Evolutionary conservation across 1,284 basidiomycete species (phyloP), one percentile per base, ranked within the genome.

Genomic region (Exsudoporus floridanus): DNA sequence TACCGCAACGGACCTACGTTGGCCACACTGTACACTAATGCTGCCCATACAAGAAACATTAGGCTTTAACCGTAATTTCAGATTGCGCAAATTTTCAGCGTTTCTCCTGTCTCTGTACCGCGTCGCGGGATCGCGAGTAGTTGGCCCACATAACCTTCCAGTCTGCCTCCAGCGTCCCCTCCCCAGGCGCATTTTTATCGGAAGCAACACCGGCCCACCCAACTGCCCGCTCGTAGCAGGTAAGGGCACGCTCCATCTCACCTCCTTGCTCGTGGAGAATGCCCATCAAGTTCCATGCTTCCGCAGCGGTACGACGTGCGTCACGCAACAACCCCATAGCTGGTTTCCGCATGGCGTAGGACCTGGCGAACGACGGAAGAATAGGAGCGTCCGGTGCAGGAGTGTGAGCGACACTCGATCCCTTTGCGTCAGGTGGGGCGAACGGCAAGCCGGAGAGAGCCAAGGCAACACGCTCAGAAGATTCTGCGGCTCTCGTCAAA

Each of bases 321-420:
- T 90, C 87, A 21, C 84, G 80, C 38, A 90, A 74, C 6, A 90
- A 70, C 40, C 74, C 75, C 38, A 62, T 68, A n/a, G 88, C 85
- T 1, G 82, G 80, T 50, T 75, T 77, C 43, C 70, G 74, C 74
- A 86, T 78, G 34, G 75, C 72, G 35, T 61, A 69, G 10, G 80
- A 82, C 50, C 74, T 71, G 4, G 65, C 60, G 61, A 79, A 84
- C 12, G 61, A 62, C n/a, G 74, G 62, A 16, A 77, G 55, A 35
- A 73, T 70, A 12, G 76, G 61, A 27, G 76, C 67, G 57, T 75
- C 70, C 45, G 75, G 70, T 53, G 79, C 76, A 33, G 75, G 76
- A 1, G 77, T 74, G 45, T 74, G 71, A 34, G 74, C 72, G 21
- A 74, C 71, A 55, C 73, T 61, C 38, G 69, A 70, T 45, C 66